Base-by-base conservation (phyloP, 2,329 filamentous ascomycete species). In the Fusarium sp. region DNA sequence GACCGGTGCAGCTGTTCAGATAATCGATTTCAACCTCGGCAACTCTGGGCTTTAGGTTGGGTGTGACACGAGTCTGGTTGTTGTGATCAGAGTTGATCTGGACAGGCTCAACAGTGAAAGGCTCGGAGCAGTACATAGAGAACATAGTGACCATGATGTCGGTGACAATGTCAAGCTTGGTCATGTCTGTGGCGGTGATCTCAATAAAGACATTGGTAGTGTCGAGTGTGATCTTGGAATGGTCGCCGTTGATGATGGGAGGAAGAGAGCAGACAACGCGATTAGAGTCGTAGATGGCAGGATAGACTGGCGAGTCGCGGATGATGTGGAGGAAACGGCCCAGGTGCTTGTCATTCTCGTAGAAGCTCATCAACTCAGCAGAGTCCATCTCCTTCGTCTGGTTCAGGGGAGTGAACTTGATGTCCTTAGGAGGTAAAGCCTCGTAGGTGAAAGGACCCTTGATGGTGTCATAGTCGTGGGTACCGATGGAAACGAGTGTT, bases 131-230 rank as follows among this genome's bases (percentile, higher is more conserved):
- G 82, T 98, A 97, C 76, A 90, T 87, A 45, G 92, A 96, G 85
- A 99, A 99, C 95, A 99, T 99, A 75, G 95, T 89, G 41, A 97
- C 92, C 78, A 99, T 90, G 77, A 97, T 97, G 78, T 97, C 94
- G 81, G 92, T 93, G 64, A 97, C 95, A 69, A 99, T 93, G 73
- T 97, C 94, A 44, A 98, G 87, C 83, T 99, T 99, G 27, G 96
- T 99, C 77, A 92, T 90, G 78, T 99, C 96, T 40, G 94, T 95
- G 40, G 94, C 96, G 9, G 96, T 99, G 75, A 97, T 94, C 81
- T 99, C 96, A 78, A 99, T 96, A 80, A 99, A 92, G 75, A 99
- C 88, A 75, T 99, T 97, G 76, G 87, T 95, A 60, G 94, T 98
- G 77, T 96, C 83, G 44, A 96, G 82, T 9, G 90, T 93, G 78